Evolutionary conservation across 371 early-diverging fungal species (phyloP), one percentile per base, ranked within the genome.

Genomic region (Rhizopus delemar): DNA sequence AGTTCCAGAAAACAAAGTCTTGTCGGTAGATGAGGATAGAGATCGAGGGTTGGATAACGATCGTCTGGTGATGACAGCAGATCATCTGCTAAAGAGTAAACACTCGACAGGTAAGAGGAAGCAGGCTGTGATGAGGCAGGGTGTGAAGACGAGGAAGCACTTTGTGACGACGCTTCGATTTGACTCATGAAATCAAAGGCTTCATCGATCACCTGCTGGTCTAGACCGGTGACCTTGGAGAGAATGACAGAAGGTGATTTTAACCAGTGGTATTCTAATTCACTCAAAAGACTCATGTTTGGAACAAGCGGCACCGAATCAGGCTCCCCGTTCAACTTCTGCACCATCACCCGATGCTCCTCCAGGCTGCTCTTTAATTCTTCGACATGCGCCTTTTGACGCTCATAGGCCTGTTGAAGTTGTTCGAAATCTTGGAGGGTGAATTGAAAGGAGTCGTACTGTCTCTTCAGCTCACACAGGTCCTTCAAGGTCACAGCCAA

Each of bases 381-480:
- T 11, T 67, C 68, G 46, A 81, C 75, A 53, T 76, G 77, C 11
- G 57, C 43, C 50, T 70, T 72, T 48, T 81, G 81, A 4, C 79
- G 67, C 32, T 78, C 65, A 61, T 74, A 74, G 8, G 75, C 81
- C 29, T 74, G 61, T 51, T 80, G 69, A 9, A 83, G 59, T 15
- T 63, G 57, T 16, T 74, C 71, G 41, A 76, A 75, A 29, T 80
- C 78, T 7, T 67, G 57, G 49, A 76, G 70, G 0, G 74, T 69
- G 39, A 81, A 75, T 51, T 74, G 70, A n/a, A 83, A 72, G 5
- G 68, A 64, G 15, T 83, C 71, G 58, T 74, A 78, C 60, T 81
- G 77, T 28, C 64, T 46, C 49, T 75, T 79, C n/a, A 81, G 65
- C 4, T 68, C 57, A 5, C 73, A 60, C 5, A 83, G 59, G 57